Conservation (phyloP, 2,329 filamentous ascomycete species). For the Tolypocladium inflatum region DNA sequence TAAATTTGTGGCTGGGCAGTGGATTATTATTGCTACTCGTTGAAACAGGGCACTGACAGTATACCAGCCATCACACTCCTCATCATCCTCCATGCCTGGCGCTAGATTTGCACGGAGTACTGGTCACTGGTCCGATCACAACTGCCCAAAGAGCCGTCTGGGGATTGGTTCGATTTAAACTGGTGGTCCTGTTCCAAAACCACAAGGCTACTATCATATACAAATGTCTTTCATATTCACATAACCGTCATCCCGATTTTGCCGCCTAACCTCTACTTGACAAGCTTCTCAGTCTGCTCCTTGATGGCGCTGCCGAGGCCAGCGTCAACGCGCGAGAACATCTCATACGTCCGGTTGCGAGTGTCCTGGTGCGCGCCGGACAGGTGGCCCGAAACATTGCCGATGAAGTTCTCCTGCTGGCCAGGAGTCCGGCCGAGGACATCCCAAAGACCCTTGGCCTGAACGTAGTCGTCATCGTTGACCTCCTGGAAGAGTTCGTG, state of each 20-base stretch:
- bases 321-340: slow-evolving; percentile 48
- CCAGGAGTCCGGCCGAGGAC: slow-evolving; percentile 37
- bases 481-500: slow-evolving; percentile 34
- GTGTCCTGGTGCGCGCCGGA: slow-evolving; percentile 42
- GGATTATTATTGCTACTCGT: no score
- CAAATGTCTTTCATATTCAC: neutral
- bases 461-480: slow-evolving; percentile 39
- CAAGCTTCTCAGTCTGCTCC: slow-evolving; percentile 40
- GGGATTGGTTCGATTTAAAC: neutral
- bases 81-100: neutral
- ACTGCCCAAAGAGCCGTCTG: neutral
- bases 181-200: neutral
- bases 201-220: neutral
- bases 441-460: slow-evolving; percentile 38
- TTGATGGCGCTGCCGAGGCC: slow-evolving; percentile 43
- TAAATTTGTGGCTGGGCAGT: no score
- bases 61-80: neutral
- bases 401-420: slow-evolving; percentile 52
- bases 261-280: slow-evolving; percentile 5
- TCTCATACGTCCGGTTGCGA: slow-evolving; percentile 48
- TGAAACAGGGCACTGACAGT: neutral
- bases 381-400: slow-evolving; percentile 50
- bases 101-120: neutral
- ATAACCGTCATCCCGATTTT: neutral
- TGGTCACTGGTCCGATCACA: neutral